Evolutionary conservation across 2,329 filamentous ascomycete species (phyloP), one percentile per base, ranked within the genome.

Genomic region (Cladosporium colombiae): DNA sequence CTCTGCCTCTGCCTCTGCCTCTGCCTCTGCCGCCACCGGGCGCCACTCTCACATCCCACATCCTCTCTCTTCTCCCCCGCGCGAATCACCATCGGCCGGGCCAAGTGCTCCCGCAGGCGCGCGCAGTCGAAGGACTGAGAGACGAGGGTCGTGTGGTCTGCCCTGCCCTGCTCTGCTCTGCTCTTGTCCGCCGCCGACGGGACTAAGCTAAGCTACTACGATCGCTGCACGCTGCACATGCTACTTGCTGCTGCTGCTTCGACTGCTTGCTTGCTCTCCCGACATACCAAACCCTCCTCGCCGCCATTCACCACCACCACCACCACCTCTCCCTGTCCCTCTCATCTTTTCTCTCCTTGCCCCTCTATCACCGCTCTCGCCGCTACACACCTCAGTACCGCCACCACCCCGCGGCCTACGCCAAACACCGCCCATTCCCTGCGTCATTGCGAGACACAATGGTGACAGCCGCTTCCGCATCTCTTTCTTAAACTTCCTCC

Each of bases 361-460:
- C 25, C 40, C 25, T 33, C 52, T 11, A 61, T 3, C 40, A 50
- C 58, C 40, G 11, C 58, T 18, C 16, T 33, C 27, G 33, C 33
- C 56, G 35, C 56, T 37, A 29, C 56, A 31, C 33, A 21, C 23
- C 8, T 11, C 40, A 44, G 18, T 44, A 37, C 40, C 40, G 40
- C 44, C 58, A 31, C 46, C 52, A 33, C 55, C 33, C 55, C 33
- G 55, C 55, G n/a, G 55, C n/a, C 40, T 13, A 35, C 56, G 23
- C 55, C 55, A 37, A 37, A 37, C 33, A 57, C 55, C 55, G 21
- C 46, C 60, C 35, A 18, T 52, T 37, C 33, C 37, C 55, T 62
- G 61, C 50, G 61, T 63, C 61, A 56, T 52, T 25, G 61, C 50
- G 33, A 44, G 61, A 52, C 31, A 63, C 61, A 63, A 63, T 63